Base-by-base conservation (phyloP, 768 basidiomycete genomes). In the Chlorophyllum brunneum region DNA sequence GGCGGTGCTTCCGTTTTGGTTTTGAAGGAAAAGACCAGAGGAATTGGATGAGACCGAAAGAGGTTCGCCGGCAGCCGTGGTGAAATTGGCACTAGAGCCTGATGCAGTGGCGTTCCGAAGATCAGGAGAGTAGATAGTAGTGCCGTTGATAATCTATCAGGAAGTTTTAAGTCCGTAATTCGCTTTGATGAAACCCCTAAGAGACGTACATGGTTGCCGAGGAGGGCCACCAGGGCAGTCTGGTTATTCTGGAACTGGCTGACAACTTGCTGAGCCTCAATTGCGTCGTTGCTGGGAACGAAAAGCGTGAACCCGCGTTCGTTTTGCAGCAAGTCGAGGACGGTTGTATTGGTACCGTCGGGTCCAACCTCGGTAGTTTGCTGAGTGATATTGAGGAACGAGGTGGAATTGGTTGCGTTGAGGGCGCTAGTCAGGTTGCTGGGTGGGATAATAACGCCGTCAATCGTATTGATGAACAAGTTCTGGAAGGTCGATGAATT, bases 281-380 rank as follows among this genome's bases (percentile, higher is more conserved):
- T 49, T 5, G 80, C 85, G 4, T 65, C 64, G 58, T 84, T 72
- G 53, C 67, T 75, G 6, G 88, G 88, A 3, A 82, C 78, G 60
- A 90, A 88, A 34, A 88, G 56, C 1, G 88, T 90, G 54, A 84
- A 72, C 2, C 86, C 88, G 22, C 56, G 63, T 1, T 75, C 65
- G 1, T 65, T 59, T 29, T 73, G 61, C 23, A 80, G 65, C 45
- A 64, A 39, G 48, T 73, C 55, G 34, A 66, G 58, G 9, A 68
- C 61, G 0, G 78, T 68, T 5, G 68, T 61, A 54, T 75, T 69
- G 10, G 56, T 62, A 0, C 70, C 72, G 49, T 67, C 61, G 0
- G 53, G 0, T 9, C 55, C 51, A 1, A 71, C 63, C 0, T 68
- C 56, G 4, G 60, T 57, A 10, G 65, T 55, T 43, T 54, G 55